Evolutionary conservation across 2,329 filamentous ascomycete species (phyloP), one percentile per base, ranked within the genome.

Genomic region (Dothiorella sarmentorum): DNA sequence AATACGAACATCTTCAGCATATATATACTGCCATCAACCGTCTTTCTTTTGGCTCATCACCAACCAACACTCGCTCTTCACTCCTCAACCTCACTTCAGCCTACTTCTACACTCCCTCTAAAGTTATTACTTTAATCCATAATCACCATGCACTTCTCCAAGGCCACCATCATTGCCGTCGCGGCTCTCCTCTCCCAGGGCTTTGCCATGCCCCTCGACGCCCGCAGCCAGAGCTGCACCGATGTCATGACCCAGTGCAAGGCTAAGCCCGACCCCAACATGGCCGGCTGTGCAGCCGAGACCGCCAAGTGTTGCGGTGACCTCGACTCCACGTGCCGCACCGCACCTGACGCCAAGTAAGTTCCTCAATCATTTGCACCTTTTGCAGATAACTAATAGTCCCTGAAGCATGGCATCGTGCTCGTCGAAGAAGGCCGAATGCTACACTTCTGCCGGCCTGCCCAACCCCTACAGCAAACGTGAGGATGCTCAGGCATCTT

Each of bases 141-240:
- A 53, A 53, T 57, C 55, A 57, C 26, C 11, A 57, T 57, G 55
- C 18, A 57, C 20, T 57, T 57, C 55, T 37, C 42, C 43, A 45
- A 57, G 43, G 55, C 55, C 55, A 57, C 55, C 55, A 57, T 57
- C 55, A n/a, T 57, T 31, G 55, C 55, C 55, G 42, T 57, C 24
- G 55, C 55, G 55, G 55, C 55, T 40, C 55, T 57, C 42, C 27
- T 57, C 42, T 24, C 55, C 31, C 31, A 43, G 40, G 55, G 55
- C 42, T 29, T 45, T 9, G 55, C 55, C 55, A 35, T 45, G 37
- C 55, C 49, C 33, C 49, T 53, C 10, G 49, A 53, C 29, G 49
- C 49, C 49, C 42, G 40, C 55, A 38, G 11, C 31, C 29, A 56
- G 26, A 22, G 11, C 38, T 56, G 52, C 52, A n/a, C 13, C 26